A percentile compares a stretch with the other conserved stretches of the same genome.
Evolutionary conservation across 306 rosid species (phyloP).

Genomic region (Corylus heterophylla): DNA sequence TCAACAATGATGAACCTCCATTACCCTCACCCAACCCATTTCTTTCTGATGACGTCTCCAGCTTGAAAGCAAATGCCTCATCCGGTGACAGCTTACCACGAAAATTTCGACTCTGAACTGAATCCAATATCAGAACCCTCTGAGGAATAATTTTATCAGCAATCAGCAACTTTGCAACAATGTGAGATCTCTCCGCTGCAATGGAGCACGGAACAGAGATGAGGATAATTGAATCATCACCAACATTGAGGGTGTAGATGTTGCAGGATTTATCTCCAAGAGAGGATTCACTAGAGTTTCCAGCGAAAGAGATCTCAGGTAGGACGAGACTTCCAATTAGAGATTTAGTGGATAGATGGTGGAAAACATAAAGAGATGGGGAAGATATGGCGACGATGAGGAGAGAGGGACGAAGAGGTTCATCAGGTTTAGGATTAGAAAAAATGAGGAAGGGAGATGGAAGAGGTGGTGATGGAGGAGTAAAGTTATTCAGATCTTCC

Average conservation of each 20-base stretch:
- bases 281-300: slow-evolving; percentile 47
- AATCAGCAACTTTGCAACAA: slow-evolving; percentile 50
- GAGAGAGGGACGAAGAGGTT: slow-evolving; percentile 63
- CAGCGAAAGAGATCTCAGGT: slow-evolving; percentile 57
- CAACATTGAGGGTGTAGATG: slow-evolving; percentile 42
- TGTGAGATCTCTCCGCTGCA: slow-evolving; percentile 49
- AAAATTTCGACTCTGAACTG: slow-evolving; percentile 45
- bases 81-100: slow-evolving; percentile 65
- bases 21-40: slow-evolving; percentile 16
- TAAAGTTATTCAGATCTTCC: slow-evolving; percentile 81
- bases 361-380: slow-evolving; percentile 61
- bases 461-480: slow-evolving; percentile 52
- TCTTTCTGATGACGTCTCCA: slow-evolving; percentile 62
- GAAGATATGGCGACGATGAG: slow-evolving; percentile 70
- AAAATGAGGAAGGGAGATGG: slow-evolving; percentile 71
- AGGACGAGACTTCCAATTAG: slow-evolving; percentile 66
- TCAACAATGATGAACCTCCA: slow-evolving; percentile 30
- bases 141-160: slow-evolving; percentile 42
- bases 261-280: slow-evolving; percentile 42
- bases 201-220: slow-evolving; percentile 44
- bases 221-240: slow-evolving; percentile 33
- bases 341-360: slow-evolving; percentile 32
- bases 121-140: slow-evolving; percentile 58
- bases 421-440: slow-evolving; percentile 26
- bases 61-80: slow-evolving; percentile 58